Evolutionary conservation across 768 basidiomycete genomes (phyloP).

Genomic region (Leucosporidium creatinivorum): DNA sequence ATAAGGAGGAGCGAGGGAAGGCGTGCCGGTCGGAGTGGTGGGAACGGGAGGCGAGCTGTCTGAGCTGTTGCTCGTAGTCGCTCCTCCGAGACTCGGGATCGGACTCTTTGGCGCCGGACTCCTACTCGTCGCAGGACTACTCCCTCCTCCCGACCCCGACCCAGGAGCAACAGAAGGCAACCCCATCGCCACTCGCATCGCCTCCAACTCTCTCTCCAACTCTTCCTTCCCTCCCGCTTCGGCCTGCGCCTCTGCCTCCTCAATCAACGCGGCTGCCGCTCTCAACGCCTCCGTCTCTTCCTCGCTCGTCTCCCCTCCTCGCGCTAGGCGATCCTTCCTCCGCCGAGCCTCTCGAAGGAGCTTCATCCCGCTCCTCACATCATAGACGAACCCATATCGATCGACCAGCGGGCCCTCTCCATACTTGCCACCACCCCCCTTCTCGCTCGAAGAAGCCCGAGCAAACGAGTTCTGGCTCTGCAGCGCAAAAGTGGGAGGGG

Average conservation of each 20-base stretch:
- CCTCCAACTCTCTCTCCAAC: conserved; percentile 80
- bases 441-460: not conserved
- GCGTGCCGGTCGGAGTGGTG: too few relatives aligned
- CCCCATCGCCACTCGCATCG: conserved; percentile 43
- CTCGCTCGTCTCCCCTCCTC: conserved; percentile 65
- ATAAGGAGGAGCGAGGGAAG: conserved; percentile 9
- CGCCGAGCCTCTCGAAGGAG: conserved; percentile 49
- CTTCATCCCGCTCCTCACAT: conserved; percentile 71
- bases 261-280: not conserved
- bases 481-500: conserved; percentile 29
- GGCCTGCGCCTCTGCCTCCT: not conserved
- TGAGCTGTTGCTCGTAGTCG: not conserved
- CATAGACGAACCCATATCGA: conserved; percentile 85
- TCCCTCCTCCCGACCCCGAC: conserved; percentile 10
- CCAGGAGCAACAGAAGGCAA: conserved; percentile 5
- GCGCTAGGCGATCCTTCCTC: conserved; percentile 43
- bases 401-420: conserved; percentile 49
- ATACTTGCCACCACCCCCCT: conserved; percentile 8
- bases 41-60: not conserved
- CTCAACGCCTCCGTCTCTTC: not conserved
- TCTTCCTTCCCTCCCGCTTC: conserved; percentile 10
- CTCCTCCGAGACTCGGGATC: not conserved
- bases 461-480: conserved; percentile 38
- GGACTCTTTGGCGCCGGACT: not conserved
- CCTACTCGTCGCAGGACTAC: not conserved